A percentile compares a stretch with the other conserved stretches of the same genome.
Evolutionary conservation across 1,139 yeast species (phyloP).

Genomic region (Scheffersomyces titani): DNA sequence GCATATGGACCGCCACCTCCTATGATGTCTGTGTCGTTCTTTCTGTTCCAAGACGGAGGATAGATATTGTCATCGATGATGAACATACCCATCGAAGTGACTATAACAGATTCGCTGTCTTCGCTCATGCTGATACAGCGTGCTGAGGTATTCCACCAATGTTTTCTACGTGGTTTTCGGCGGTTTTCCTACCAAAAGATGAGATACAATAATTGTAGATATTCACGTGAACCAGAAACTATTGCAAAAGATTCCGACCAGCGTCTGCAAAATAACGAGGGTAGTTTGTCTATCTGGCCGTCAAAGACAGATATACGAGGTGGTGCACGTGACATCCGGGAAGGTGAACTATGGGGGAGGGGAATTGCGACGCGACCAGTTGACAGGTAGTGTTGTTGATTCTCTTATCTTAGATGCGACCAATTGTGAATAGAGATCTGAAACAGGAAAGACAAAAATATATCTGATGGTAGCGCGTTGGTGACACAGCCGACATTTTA

Average conservation of each 20-base stretch:
- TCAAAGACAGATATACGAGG: neutral
- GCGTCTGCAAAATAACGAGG: neutral
- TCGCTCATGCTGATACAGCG: neutral
- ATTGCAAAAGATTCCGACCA: neutral
- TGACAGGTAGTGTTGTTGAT: neutral
- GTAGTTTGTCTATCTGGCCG: neutral
- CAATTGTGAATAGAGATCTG: neutral
- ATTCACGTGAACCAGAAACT: neutral
- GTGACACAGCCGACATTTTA: neutral
- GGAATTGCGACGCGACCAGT: neutral
- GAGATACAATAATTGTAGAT: neutral
- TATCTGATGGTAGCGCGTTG: too few relatives aligned
- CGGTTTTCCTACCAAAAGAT: too few relatives aligned
- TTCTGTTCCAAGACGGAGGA: constrained; percentile 39
- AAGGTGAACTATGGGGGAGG: neutral
- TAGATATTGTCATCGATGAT: constrained; percentile 86
- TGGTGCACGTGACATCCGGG: neutral
- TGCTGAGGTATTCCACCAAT: neutral
- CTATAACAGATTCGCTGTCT: constrained; percentile 15
- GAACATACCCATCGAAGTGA: constrained; percentile 81
- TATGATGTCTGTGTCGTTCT: constrained; percentile 54
- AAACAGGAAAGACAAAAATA: neutral
- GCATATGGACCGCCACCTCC: constrained; percentile 95
- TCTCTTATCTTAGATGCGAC: neutral
- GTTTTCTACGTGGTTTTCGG: too few relatives aligned